Conservation (phyloP, 805 yeast species). For the Grigorovia yakushimaensis region DNA sequence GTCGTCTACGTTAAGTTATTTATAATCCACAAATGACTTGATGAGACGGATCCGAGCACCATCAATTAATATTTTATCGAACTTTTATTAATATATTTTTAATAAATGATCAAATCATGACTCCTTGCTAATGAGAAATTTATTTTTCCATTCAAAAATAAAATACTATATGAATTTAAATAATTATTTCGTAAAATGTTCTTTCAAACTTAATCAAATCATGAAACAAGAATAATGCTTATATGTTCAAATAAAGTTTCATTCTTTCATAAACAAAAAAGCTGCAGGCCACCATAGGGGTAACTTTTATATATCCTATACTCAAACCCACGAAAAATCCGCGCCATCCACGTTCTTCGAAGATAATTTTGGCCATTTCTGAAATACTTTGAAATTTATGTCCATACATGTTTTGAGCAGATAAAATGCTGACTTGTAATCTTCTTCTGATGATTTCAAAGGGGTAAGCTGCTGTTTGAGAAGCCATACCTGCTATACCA, state of each 20-base stretch:
- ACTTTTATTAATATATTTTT: no score
- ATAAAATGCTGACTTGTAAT: constrained; percentile 87
- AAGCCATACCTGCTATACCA: constrained; percentile 88
- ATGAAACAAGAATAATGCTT: no score
- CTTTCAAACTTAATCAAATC: not conserved
- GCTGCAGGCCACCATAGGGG: constrained; percentile 96
- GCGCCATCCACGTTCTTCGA: constrained; percentile 62
- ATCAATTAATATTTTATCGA: no score
- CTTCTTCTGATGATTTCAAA: constrained; percentile 90
- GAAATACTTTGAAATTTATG: constrained; percentile 26
- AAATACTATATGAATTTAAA: not conserved
- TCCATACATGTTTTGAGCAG: constrained; percentile 43
- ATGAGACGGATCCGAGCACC: no score
- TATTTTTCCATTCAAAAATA: no score
- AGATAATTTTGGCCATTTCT: constrained; percentile 43
- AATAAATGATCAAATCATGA: no score
- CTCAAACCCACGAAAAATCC: constrained; percentile 93
- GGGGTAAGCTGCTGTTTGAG: constrained; percentile 96
- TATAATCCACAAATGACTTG: no score
- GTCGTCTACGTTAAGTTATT: no score
- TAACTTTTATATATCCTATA: constrained; percentile 89
- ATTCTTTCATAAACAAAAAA: constrained; percentile 88
- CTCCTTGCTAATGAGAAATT: no score
- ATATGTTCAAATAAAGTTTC: constrained; percentile 59
- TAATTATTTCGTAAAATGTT: not conserved